Evolutionary conservation across 2,329 filamentous ascomycete species (phyloP).

Genomic region (Fusarium tupiense): DNA sequence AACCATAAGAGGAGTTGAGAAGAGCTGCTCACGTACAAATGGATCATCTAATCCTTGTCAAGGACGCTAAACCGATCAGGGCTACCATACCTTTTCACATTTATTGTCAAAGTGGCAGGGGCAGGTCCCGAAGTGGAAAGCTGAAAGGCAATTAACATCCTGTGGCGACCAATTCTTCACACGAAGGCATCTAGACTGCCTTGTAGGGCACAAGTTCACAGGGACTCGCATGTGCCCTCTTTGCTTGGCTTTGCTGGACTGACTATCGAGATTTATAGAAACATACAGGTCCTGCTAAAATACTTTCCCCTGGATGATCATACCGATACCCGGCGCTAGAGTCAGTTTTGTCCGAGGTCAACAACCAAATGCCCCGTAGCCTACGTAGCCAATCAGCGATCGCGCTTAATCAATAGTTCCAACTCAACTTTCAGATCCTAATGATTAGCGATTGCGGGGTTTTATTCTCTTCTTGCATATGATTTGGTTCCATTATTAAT

Average conservation of each 20-base stretch:
- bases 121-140: neutral
- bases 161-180: neutral
- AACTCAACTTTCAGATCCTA: accelerated
- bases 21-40: neutral
- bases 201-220: accelerated
- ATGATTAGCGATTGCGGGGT: neutral
- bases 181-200: neutral
- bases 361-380: no score
- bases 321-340: neutral
- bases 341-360: neutral
- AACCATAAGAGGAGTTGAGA: neutral
- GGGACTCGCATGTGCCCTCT: accelerated
- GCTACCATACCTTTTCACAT: neutral
- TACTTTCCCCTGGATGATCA: accelerated
- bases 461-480: neutral
- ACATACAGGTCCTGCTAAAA: neutral
- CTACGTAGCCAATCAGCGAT: neutral
- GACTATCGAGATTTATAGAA: accelerated
- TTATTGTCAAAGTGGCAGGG: neutral
- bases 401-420: neutral
- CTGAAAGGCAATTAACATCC: neutral
- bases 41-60: neutral
- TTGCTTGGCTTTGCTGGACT: neutral
- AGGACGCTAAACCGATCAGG: neutral
- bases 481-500: no score